Base-by-base conservation (phyloP, 1,284 basidiomycete species). In the Ustilago trichophora region DNA sequence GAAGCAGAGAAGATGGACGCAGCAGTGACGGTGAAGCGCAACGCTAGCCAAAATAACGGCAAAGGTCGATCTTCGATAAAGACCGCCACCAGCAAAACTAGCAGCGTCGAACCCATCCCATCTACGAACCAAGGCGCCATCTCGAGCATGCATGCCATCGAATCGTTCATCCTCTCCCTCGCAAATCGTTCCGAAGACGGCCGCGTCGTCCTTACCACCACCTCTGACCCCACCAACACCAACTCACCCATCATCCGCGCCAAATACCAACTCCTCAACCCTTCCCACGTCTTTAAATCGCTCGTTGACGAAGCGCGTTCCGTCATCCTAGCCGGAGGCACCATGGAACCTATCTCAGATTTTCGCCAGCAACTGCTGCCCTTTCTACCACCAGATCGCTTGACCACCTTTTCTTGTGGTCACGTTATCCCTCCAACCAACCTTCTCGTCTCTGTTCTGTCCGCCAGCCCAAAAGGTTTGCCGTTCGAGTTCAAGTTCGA, bases 291-390 rank as follows among this genome's bases (percentile, higher is more conserved):
- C 54, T 98, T 98, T 81, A 84, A 85, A 47, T 89, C 91, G 27
- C 86, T 98, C 2, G 87, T 93, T 1, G 87, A 91, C 21, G 84
- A 86, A 41, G 92, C 93, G 0, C 85, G 92, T 31, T 87, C 90
- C 1, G 88, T 98, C 8, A 84, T 98, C 21, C 84, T 98, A 13
- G 93, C 94, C 0, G 95, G 95, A 9, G 95, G 95, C 2, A 98
- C 95, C 0, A 98, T 98, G 95, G 93, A 92, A 33, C 95, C 95
- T 8, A 89, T 97, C 40, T 88, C 90, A n/a, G 93, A 97, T 81
- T 88, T 98, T 21, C 84, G 88, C 24, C 85, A 85, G 49, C 94
- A 98, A 75, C 84, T 98, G 4, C 92, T 98, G 73, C 85, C 89
- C 0, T 84, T 85, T 48, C 77, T 96, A 2, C 83, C 88, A 0